These are phyloP conservation scores for Hamamelis virginiana DNA, from an alignment of 164 flowering plant species.

Conservation along the genomic window DNA sequence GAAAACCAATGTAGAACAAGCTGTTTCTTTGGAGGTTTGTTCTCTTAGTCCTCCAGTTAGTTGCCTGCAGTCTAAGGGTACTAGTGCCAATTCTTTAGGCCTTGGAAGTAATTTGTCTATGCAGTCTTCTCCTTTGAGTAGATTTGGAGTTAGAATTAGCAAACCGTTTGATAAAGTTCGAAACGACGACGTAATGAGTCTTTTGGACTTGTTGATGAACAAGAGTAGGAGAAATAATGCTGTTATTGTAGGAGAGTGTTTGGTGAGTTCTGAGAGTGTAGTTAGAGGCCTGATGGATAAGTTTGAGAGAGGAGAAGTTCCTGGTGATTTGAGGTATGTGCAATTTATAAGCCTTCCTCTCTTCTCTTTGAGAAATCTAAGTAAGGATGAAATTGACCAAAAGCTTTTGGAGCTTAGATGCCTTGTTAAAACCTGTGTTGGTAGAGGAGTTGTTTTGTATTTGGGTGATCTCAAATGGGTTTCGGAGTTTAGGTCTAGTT, in stretches of 20 bases:
- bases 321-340: conserved; percentile 36
- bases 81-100: conserved; percentile 23
- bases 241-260: conserved; percentile 60
- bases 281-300: conserved; percentile 57
- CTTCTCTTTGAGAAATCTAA: conserved; percentile 35
- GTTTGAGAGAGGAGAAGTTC: conserved; percentile 57
- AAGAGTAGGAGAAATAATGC: conserved; percentile 48
- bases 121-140: conserved; percentile 23
- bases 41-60: conserved; percentile 24
- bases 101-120: conserved; percentile 17
- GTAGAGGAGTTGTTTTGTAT: conserved; percentile 60
- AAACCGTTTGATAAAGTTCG: conserved; percentile 29
- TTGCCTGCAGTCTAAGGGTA: conserved; percentile 35
- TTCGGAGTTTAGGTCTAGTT: conserved; percentile 54
- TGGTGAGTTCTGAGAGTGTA: conserved; percentile 46
- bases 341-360: conserved; percentile 62
- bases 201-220: conserved; percentile 44
- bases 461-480: conserved; percentile 83
- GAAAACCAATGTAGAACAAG: conserved; percentile 69
- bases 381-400: conserved; percentile 61
- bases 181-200: conserved; percentile 50
- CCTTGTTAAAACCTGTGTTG: conserved; percentile 43
- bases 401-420: conserved; percentile 60
- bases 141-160: conserved; percentile 15
- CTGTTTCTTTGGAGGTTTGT: conserved; percentile 56